Evolutionary conservation across 352 stramenopile genomes (phyloP), one percentile per base, ranked within the genome.

Genomic region (Globisporangium polare): DNA sequence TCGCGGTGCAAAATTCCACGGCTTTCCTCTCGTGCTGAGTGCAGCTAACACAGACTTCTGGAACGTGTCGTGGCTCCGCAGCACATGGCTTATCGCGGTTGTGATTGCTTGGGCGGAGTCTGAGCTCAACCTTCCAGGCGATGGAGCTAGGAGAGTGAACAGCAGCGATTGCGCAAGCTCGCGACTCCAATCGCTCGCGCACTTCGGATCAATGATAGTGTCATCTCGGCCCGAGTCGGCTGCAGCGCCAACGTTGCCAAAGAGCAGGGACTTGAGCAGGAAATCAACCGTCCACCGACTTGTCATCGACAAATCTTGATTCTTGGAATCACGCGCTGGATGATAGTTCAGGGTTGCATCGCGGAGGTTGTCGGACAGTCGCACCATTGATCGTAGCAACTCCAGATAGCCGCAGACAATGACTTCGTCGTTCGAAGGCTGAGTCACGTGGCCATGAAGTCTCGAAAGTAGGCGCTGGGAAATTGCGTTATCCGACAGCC

Each of bases 1-100:
- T 8, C 49, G 27, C 7, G 85, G 79, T 2, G 53, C 35, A 47
- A 82, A 86, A 54, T 82, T 80, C 85, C 85, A 94, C 26, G 81
- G 83, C 7, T 80, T 70, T 18, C 78, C 84, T 43, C 63, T 42
- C 13, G 24, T 1, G 55, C 74, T 72, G 0, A 88, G 52, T 2
- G 61, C 53, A 12, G 68, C 39, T 2, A 77, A 18, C 0, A 83
- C 73, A 0, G 54, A 58, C 5, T 17, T 20, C 55, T 83, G 78
- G 18, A 72, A 80, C 9, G 18, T 55, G 35, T 46, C 20, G 13
- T 59, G 54, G 27, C 18, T 29, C 49, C 53, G 51, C 49, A 67
- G 20, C 2, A 57, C 8, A 33, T 26, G 22, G 17, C n/a, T 29
- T 20, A 54, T 3, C 5, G 27, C 26, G 15, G 46, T 35, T 5